Evolutionary conservation across 1,284 basidiomycete species (phyloP).

Genomic region (Spongiforma sp.): DNA sequence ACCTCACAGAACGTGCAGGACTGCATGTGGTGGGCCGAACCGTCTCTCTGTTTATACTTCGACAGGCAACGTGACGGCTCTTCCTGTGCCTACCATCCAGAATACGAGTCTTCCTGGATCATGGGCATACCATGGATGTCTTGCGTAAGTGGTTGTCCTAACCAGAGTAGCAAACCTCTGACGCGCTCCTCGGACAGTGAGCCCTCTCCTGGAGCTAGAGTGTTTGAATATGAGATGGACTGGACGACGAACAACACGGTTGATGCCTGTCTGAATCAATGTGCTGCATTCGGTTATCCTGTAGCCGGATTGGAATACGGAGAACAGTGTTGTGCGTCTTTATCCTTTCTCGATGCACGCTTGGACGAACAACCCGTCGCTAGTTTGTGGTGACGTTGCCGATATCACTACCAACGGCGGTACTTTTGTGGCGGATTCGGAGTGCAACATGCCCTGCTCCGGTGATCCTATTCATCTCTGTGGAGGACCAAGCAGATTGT

Average conservation of each 20-base stretch:
- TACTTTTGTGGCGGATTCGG: conserved; percentile 47
- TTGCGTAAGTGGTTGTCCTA: conserved; percentile 50
- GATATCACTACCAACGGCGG: conserved; percentile 54
- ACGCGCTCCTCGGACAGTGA: conserved; percentile 34
- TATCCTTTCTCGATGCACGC: neutral
- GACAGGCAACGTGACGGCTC: conserved; percentile 51
- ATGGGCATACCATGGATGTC: conserved; percentile 70
- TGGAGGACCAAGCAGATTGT: conserved; percentile 54
- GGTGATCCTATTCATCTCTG: conserved; percentile 71
- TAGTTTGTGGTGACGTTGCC: conserved; percentile 70
- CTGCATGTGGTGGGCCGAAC: conserved; percentile 73
- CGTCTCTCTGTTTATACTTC: conserved; percentile 72
- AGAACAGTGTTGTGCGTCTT: conserved; percentile 67
- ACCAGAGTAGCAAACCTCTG: neutral
- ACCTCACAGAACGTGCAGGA: conserved; percentile 42
- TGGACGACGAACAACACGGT: conserved; percentile 66
- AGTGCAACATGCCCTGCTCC: conserved; percentile 65
- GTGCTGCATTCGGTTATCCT: conserved; percentile 67
- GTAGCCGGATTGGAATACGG: conserved; percentile 66
- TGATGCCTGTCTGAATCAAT: conserved; percentile 64
- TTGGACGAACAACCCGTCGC: neutral
- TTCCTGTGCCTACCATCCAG: conserved; percentile 63
- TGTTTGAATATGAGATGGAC: conserved; percentile 66
- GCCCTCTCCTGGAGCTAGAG: conserved; percentile 39
- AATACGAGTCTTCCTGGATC: conserved; percentile 62